Percentiles rank a stretch among this genome's conserved stretches.
phyloP scores from a whole-genome alignment of 768 basidiomycete species.

The Suillus spraguei region DNA sequence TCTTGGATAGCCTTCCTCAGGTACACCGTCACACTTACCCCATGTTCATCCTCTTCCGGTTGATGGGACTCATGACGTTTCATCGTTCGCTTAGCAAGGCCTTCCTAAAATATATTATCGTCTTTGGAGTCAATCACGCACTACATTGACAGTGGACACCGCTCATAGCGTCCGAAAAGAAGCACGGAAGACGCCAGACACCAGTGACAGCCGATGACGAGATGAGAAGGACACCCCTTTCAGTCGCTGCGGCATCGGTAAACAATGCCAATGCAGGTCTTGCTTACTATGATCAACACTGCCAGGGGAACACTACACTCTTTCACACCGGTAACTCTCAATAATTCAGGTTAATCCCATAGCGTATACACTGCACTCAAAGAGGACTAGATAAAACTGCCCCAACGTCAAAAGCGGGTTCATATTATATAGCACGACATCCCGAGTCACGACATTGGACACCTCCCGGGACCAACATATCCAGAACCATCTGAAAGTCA shows the following conservation, averaged over 20 bases:
- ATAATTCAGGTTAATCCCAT: background rate
- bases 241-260: background rate
- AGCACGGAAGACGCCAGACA: background rate
- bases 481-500: background rate
- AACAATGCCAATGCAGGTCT: background rate
- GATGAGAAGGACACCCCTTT: background rate
- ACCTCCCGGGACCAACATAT: background rate
- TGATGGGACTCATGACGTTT: background rate
- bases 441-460: too few species aligned
- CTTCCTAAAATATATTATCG: too few species aligned
- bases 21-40: background rate
- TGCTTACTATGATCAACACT: background rate
- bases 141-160: background rate
- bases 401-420: background rate
- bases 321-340: background rate
- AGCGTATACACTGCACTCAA: background rate
- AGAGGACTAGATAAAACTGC: background rate
- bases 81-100: background rate
- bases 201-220: background rate
- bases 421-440: background rate
- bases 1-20: conserved; percentile 1
- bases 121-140: background rate
- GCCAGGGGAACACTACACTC: background rate
- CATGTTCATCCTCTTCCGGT: background rate
- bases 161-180: conserved; percentile 4